phyloP scores from a whole-genome alignment of 441 rosid genomes.

The Syzygium syzygioides region DNA sequence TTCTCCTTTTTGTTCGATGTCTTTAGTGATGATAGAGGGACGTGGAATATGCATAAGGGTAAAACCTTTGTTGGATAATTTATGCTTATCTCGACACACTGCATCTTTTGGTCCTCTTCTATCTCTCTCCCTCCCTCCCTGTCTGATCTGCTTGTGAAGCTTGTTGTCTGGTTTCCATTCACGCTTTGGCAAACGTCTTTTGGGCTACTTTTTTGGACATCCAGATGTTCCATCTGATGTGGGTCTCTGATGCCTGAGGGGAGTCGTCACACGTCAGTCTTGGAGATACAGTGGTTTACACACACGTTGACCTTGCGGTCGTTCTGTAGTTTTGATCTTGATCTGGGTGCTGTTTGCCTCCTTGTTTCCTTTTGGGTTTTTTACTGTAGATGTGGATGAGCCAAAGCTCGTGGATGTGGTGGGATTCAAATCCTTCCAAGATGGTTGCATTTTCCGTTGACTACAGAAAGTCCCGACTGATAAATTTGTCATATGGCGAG shows the following conservation, averaged over 20 bases:
- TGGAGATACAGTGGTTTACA: neutral
- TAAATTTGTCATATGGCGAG: neutral
- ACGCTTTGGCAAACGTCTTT: neutral
- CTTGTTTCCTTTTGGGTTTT: neutral
- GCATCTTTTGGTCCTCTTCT: neutral
- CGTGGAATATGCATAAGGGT: neutral
- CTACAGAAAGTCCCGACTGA: neutral
- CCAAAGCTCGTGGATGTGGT: neutral
- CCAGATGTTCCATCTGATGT: neutral
- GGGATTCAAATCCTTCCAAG: neutral
- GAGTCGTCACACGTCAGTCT: neutral
- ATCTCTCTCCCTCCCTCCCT: neutral
- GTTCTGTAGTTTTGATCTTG: neutral
- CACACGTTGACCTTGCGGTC: neutral
- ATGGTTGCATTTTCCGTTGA: neutral
- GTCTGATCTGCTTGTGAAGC: neutral
- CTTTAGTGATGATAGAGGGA: neutral
- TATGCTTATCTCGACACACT: neutral
- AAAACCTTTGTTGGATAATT: neutral
- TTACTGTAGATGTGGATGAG: neutral
- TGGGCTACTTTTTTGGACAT: neutral
- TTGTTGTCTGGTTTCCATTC: neutral
- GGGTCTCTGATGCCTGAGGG: neutral
- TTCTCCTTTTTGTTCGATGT: neutral
- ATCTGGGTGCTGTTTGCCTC: neutral